Conservation (phyloP, 2,329 filamentous ascomycete species). For the Neonectria sp. region DNA sequence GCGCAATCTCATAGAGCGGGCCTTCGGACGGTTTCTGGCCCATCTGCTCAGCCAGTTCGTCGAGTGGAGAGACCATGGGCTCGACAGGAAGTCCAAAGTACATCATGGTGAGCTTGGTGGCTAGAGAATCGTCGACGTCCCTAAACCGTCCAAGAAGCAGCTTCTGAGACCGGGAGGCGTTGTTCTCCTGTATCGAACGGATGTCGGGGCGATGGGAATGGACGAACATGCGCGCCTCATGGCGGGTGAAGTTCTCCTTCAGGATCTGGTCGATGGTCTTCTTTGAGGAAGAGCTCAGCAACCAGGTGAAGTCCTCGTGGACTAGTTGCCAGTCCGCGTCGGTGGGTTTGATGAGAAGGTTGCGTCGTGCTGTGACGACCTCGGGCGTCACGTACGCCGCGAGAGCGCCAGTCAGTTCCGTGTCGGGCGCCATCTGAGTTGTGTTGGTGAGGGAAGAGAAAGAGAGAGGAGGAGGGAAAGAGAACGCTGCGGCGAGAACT, state of each 20-base stretch:
- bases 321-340: slow-evolving; percentile 43
- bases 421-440: neutral
- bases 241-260: slow-evolving; percentile 50
- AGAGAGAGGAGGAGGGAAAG: neutral
- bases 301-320: slow-evolving; percentile 49
- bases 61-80: slow-evolving; percentile 49
- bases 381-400: slow-evolving; percentile 10
- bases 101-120: slow-evolving; percentile 61
- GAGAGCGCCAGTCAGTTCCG: slow-evolving; percentile 2
- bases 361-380: slow-evolving; percentile 29
- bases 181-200: slow-evolving; percentile 51
- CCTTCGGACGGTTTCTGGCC: neutral
- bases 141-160: slow-evolving; percentile 53
- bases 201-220: slow-evolving; percentile 47
- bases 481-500: neutral
- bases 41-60: slow-evolving; percentile 41
- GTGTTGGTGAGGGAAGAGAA: neutral
- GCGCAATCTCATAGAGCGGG: slow-evolving; percentile 17
- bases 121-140: slow-evolving; percentile 46
- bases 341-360: slow-evolving; percentile 44
- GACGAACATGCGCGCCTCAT: slow-evolving; percentile 53
- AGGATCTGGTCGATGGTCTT: slow-evolving; percentile 52
- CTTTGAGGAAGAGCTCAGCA: slow-evolving; percentile 39
- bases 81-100: slow-evolving; percentile 64
- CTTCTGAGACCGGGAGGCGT: slow-evolving; percentile 48